Evolutionary conservation across 1,284 basidiomycete species (phyloP), one percentile per base, ranked within the genome.

Genomic region (Ustilago crameri): DNA sequence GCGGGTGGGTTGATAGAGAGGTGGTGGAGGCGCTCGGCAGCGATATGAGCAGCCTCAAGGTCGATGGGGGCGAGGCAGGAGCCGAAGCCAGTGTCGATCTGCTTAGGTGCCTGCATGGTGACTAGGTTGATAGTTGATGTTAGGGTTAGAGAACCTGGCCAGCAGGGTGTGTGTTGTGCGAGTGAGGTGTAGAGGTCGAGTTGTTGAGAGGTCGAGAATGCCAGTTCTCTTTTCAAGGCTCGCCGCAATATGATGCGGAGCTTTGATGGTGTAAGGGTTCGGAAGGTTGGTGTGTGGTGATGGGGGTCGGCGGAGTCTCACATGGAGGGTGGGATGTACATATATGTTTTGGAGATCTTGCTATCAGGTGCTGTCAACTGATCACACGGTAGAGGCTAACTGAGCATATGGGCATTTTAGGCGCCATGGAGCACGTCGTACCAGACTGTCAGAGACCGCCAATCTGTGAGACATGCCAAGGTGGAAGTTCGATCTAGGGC

Each of bases 51-150:
- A 27, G 62, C 68, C 51, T 58, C 51, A 22, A 71, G 58, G 63
- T 71, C 59, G 48, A 71, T 62, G 42, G 68, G 59, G 14, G 68
- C 63, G 26, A 71, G 63, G 44, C 56, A 56, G 9, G 46, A 66
- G 50, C 68, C 68, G 46, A 71, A 71, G 55, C 58, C 58, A 14
- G 68, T 71, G 51, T 71, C 45, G 51, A 66, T 71, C 47, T 65
- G 61, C 51, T 66, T 65, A 15, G 68, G 68, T 7, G 58, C 62
- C 57, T 61, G 62, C 68, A 71, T 71, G 35, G 10, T 54, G 48
- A 18, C 51, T 38, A 23, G 12, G 34, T 43, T 18, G 18, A 37
- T 26, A 15, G 44, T 9, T 47, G 38, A 20, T 7, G 27, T 10
- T 17, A 17, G 7, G 35, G 5, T 37, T 8, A 17, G 14, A 37